A percentile compares a stretch with the other conserved stretches of the same genome.
phyloP scores from a whole-genome alignment of 345 rosid species.

The rapeseed (Brassica napus) region DNA sequence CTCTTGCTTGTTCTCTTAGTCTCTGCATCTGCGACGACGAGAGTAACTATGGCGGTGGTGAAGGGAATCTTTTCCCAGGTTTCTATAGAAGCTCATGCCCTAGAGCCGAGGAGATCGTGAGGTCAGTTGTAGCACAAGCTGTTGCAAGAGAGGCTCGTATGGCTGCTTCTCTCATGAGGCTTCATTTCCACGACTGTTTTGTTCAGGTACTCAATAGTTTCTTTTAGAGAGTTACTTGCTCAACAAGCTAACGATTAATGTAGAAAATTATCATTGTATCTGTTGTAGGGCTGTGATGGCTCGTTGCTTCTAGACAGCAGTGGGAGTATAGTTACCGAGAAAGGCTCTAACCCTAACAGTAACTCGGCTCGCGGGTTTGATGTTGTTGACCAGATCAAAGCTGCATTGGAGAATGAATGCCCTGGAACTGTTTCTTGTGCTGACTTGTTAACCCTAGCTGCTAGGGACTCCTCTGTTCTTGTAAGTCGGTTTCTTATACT shows the following conservation, averaged over 20 bases:
- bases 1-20: constrained; percentile 50
- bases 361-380: constrained; percentile 81
- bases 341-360: constrained; percentile 70
- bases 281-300: constrained; percentile 85
- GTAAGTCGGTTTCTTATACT: constrained; percentile 43
- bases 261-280: not conserved
- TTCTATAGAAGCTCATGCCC: constrained; percentile 78
- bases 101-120: constrained; percentile 55
- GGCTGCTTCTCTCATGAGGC: constrained; percentile 81
- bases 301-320: constrained; percentile 73
- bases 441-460: constrained; percentile 70
- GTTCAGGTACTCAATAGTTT: constrained; percentile 51
- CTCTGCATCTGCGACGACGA: constrained; percentile 43
- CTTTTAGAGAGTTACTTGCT: constrained; percentile 1
- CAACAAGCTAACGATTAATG: not conserved
- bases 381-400: constrained; percentile 76
- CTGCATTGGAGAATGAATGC: constrained; percentile 74
- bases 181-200: constrained; percentile 86
- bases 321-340: constrained; percentile 63
- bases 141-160: constrained; percentile 62
- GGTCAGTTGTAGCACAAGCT: constrained; percentile 58
- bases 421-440: constrained; percentile 87
- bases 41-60: constrained; percentile 14
- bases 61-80: constrained; percentile 51
- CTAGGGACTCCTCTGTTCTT: constrained; percentile 89